Percentiles rank a stretch among this genome's conserved stretches.
These are phyloP conservation scores for Inga leiocalycina DNA, from an alignment of 306 rosid genomes.

Conservation along the genomic window DNA sequence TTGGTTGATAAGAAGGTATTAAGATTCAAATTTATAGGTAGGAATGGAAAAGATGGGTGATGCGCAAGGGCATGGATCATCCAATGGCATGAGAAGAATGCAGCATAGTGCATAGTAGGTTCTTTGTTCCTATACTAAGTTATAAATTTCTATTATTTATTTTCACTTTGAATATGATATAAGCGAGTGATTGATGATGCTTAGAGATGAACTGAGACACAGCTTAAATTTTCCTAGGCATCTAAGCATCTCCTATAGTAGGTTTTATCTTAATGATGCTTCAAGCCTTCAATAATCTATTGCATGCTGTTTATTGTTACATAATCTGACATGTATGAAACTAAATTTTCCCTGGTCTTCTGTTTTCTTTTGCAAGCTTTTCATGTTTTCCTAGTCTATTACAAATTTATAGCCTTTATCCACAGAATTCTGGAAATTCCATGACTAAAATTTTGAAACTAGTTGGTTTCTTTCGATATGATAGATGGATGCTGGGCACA, in stretches of 20 bases:
- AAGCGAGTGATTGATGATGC: conserved; percentile 1
- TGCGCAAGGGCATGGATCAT: conserved; percentile 45
- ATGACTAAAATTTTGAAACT: background rate
- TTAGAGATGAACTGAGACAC: conserved; percentile 32
- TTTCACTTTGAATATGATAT: conserved; percentile 4
- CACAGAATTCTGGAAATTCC: background rate
- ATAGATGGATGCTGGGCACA: background rate
- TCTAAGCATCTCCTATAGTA: background rate
- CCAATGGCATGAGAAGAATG: conserved; percentile 47
- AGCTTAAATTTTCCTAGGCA: conserved; percentile 2
- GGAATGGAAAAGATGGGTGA: conserved; percentile 73
- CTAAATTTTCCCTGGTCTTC: background rate
- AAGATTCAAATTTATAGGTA: conserved; percentile 72
- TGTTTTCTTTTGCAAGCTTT: background rate
- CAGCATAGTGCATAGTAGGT: conserved; percentile 51
- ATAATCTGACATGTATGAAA: background rate
- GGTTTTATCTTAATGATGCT: background rate
- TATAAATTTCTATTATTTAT: background rate
- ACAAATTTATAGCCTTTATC: background rate
- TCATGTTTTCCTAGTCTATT: background rate
- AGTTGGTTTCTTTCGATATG: background rate
- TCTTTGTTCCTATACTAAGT: conserved; percentile 35
- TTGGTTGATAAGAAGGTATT: conserved; percentile 44
- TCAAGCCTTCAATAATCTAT: background rate
- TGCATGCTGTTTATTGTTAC: background rate